Evolutionary conservation across 179 eudicot species (phyloP), one percentile per base, ranked within the genome.

Genomic region (Beta corolliflora): DNA sequence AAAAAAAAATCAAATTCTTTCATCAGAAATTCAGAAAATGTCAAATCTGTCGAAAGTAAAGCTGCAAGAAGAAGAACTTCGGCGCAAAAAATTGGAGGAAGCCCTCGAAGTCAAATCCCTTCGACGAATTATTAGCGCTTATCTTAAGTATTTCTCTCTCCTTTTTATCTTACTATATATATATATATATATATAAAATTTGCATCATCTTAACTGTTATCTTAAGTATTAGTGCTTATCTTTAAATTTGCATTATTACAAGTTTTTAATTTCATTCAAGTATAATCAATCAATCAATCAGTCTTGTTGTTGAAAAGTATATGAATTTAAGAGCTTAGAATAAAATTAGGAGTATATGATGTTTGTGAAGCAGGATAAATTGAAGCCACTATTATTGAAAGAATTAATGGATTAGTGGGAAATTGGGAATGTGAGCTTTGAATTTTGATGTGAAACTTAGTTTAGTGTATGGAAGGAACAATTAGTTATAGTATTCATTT

Each of bases 21-120:
- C 5, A 21, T 69, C 18, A 53, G 21, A 61, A 18, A 25, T 14
- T 10, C 29, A 56, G 68, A 48, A 67, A 46, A 70, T 68, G 78
- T 44, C n/a, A 82, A 73, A 52, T 29, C 21, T 3, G 81, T 79
- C 71, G 29, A 52, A 53, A 36, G 54, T 60, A 12, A 84, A 81
- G 55, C 64, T 65, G 21, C 86, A 84, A 54, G 94, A 89, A 75
- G 82, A 86, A 64, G 77, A 86, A 76, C 74, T 64, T 7, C 91
- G 91, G 21, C 89, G 92, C 59, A 82, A 89, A 77, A 89, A 89
- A 81, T 76, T 84, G 31, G 98, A 95, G 78, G 97, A 91, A 85
- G 98, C 90, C 52, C 93, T 95, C 5, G 98, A 95, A 92, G 89
- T 95, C 85, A 91, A 93, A 88, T 95, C 98, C 46, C 97, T 95